Evolutionary conservation across 2,329 filamentous ascomycete species (phyloP).

Genomic region (Diaporthe vaccinii): DNA sequence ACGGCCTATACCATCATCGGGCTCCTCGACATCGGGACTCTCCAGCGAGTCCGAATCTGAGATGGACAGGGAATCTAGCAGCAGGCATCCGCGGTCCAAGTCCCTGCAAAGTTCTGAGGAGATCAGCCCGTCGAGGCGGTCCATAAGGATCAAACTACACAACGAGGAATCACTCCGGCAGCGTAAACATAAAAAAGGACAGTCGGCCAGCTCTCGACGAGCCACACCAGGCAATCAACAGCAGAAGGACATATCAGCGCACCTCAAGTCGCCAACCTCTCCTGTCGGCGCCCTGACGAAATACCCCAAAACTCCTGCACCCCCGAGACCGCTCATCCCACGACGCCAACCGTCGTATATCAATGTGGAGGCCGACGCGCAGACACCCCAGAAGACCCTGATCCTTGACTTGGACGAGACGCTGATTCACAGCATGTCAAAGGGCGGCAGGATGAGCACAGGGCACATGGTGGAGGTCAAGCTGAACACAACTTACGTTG

Average conservation of each 20-base stretch:
- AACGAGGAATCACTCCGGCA: conserved; percentile 82
- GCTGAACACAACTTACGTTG: conserved; percentile 79
- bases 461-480: conserved; percentile 99
- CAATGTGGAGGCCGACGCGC: conserved; percentile 64
- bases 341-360: conserved; percentile 91
- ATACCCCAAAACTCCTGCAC: conserved; percentile 90
- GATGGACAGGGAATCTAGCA: conserved; percentile 50
- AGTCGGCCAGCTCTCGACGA: conserved; percentile 61
- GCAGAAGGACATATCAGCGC: conserved; percentile 75
- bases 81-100: conserved; percentile 74
- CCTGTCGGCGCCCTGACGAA: conserved; percentile 83
- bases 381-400: conserved; percentile 86
- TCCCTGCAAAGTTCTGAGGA: conserved; percentile 73
- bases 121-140: conserved; percentile 77
- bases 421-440: conserved; percentile 97
- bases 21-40: conserved; percentile 73
- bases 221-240: conserved; percentile 53
- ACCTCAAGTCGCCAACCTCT: conserved; percentile 94
- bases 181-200: conserved; percentile 77
- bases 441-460: conserved; percentile 93
- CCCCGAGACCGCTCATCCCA: conserved; percentile 90
- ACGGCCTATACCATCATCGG: conserved; percentile 54
- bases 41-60: conserved; percentile 82
- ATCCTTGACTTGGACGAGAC: conserved; percentile 98
- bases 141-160: conserved; percentile 91